Percentiles rank a stretch among this genome's conserved stretches.
Evolutionary conservation across 1,284 basidiomycete species (phyloP).

Genomic region (Irpex rosettiformis): DNA sequence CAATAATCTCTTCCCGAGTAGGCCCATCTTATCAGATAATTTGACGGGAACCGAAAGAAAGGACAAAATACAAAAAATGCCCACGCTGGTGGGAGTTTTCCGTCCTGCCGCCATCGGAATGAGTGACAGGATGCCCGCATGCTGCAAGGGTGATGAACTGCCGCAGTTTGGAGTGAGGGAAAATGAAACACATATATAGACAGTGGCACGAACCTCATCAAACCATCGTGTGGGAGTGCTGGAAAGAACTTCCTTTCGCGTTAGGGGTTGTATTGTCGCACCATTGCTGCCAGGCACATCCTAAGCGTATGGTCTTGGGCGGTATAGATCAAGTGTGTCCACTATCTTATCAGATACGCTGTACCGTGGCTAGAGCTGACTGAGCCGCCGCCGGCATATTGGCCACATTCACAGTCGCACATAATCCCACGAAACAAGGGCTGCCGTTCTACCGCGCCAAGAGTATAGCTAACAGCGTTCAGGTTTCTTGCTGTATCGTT

Average conservation of each 20-base stretch:
- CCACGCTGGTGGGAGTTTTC: conserved; percentile 13
- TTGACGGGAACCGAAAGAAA: background rate
- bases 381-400: background rate
- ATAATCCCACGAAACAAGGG: background rate
- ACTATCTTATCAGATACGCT: conserved; percentile 1
- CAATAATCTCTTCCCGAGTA: background rate
- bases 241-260: background rate
- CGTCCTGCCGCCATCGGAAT: background rate
- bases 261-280: background rate
- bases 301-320: background rate
- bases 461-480: too few relatives aligned
- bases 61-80: background rate
- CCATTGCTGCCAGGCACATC: background rate
- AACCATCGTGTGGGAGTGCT: background rate
- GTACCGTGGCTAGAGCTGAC: background rate
- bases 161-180: background rate
- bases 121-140: background rate
- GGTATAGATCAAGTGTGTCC: background rate
- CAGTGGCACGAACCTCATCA: background rate
- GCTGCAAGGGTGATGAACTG: background rate
- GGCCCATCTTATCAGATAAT: conserved; percentile 32
- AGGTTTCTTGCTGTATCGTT: too few relatives aligned
- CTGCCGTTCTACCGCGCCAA: background rate
- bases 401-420: background rate
- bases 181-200: background rate